These are phyloP conservation scores for Suillus luteus DNA, from an alignment of 768 basidiomycete species.

Conservation along the genomic window DNA sequence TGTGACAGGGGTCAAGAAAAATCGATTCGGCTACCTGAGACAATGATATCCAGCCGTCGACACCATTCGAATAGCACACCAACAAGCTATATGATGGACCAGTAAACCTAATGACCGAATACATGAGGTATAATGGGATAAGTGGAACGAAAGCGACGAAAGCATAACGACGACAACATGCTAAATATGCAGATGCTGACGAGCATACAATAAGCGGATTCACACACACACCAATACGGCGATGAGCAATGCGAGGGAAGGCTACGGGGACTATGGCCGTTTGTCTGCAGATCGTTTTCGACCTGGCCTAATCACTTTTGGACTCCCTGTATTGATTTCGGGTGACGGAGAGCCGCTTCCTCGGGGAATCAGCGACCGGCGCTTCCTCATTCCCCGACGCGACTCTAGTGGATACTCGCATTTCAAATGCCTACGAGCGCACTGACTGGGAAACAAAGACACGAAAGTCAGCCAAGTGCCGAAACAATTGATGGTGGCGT, in stretches of 20 bases:
- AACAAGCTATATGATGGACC: neutral
- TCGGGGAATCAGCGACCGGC: conserved; percentile 38
- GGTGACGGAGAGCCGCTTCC: conserved; percentile 26
- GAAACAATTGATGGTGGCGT: conserved; percentile 16
- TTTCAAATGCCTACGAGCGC: conserved; percentile 63
- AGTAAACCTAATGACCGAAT: conserved; percentile 26
- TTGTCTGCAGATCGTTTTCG: conserved; percentile 34
- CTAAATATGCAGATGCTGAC: conserved; percentile 11
- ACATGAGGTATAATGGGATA: conserved; percentile 34
- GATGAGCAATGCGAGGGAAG: neutral
- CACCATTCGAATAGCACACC: no score
- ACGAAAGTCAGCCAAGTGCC: conserved; percentile 26
- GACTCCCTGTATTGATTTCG: conserved; percentile 27
- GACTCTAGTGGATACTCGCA: conserved; percentile 76
- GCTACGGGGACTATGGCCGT: conserved; percentile 15
- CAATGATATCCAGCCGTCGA: no score
- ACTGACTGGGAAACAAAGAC: conserved; percentile 54
- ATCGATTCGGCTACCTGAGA: neutral
- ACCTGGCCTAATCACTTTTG: conserved; percentile 28
- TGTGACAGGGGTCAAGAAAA: neutral
- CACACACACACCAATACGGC: conserved; percentile 6
- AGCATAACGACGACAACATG: conserved; percentile 27
- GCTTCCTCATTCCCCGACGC: conserved; percentile 63
- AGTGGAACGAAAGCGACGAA: conserved; percentile 14
- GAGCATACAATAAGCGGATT: conserved; percentile 9